Base-by-base conservation (phyloP, 495 filamentous ascomycete species). In the Hypomontagnella monticulosa region DNA sequence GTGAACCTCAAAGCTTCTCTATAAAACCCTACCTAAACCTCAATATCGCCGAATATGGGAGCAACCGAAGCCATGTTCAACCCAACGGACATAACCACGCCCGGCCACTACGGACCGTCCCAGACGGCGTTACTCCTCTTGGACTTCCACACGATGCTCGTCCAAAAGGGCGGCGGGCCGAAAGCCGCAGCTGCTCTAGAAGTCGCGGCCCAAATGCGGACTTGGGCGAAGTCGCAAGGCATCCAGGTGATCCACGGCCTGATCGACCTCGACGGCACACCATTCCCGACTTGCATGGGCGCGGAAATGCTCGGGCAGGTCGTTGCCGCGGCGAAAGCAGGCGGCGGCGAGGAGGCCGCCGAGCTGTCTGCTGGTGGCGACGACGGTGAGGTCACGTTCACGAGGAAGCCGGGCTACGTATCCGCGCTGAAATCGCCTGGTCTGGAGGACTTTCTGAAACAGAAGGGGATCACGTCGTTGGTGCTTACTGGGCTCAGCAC, bases 81-180 rank as follows among this genome's bases (percentile, higher is more conserved):
- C 34, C n/a, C 50, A 10, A 4, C 50, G 4, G 50, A 53, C 12
- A 15, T 27, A n/a, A 41, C 50, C 1, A 20, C 34, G 5, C 50
- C 50, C 4, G 50, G 50, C 15, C 34, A 53, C 56, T 76, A 76
- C 46, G 49, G 41, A 12, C 63, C 72, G 8, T 62, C 52, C 3
- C 72, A 76, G 42, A 78, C 75, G 2, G 75, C 75, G 3, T 51
- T 78, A 3, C 65, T 78, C 30, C 67, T 78, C 0, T 52, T 76
- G 0, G 75, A 78, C 59, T 78, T 71, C 50, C 74, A 78, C 60
- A 36, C 59, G 49, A 41, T 73, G 34, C 69, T 71, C 32, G 59
- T 74, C 27, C 8, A 52, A 14, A 23, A 47, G 30, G 36, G n/a
- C 20, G 68, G 59, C 30, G 56, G 34, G 5, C n/a, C 32, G 11